These are phyloP conservation scores for Sutorius eximius DNA, from an alignment of 1,284 basidiomycete genomes.

Conservation along the genomic window DNA sequence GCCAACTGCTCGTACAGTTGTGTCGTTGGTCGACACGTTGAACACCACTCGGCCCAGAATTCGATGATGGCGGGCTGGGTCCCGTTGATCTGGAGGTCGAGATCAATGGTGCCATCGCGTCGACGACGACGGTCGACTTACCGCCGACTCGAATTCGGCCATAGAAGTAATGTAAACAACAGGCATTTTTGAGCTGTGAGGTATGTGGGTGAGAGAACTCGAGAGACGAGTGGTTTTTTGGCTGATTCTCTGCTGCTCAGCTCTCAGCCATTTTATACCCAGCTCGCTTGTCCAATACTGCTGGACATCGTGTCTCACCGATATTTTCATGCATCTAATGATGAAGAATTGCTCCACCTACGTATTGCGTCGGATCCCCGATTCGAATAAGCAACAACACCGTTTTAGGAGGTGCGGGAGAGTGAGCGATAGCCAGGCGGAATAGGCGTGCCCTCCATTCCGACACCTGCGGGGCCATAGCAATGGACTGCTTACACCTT, in stretches of 20 bases:
- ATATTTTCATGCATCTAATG: conserved; percentile 14
- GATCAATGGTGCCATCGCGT: conserved; percentile 9
- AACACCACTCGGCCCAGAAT: conserved; percentile 76
- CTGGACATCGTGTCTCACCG: conserved; percentile 22
- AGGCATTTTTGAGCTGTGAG: conserved; percentile 19
- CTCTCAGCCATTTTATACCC: conserved; percentile 27
- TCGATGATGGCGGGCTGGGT: conserved; percentile 68
- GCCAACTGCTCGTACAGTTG: conserved; percentile 78
- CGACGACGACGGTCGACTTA: conserved; percentile 8
- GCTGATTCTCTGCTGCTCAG: conserved; percentile 15
- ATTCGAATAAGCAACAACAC: conserved; percentile 23
- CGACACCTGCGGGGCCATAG: conserved; percentile 26
- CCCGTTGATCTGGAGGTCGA: conserved; percentile 50
- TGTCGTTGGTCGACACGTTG: conserved; percentile 76
- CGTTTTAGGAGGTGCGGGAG: conserved; percentile 16
- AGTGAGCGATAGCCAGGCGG: conserved; percentile 31
- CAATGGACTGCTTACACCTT: conserved; percentile 20
- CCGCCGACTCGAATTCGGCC: conserved; percentile 26
- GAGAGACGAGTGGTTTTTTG: conserved; percentile 15
- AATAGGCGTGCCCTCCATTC: conserved; percentile 35
- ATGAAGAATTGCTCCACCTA: conserved; percentile 22
- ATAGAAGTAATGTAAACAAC: conserved; percentile 29
- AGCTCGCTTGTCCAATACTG: conserved; percentile 21
- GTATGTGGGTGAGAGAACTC: conserved; percentile 17
- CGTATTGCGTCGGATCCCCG: conserved; percentile 22